Base-by-base conservation (phyloP, 345 rosid species). In the Eucalyptus grandis region DNA sequence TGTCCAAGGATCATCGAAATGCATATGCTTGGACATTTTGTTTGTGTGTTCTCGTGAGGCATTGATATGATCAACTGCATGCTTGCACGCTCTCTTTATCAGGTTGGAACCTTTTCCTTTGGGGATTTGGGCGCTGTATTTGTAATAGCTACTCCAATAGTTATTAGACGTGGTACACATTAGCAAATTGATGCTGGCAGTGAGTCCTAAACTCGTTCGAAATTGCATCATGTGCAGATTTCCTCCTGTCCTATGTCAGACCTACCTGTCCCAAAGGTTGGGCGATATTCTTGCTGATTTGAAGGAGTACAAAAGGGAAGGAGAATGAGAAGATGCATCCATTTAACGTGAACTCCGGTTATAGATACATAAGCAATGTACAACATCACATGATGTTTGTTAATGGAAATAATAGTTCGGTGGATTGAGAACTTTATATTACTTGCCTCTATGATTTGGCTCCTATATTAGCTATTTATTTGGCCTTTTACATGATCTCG, bases 231-330 rank as follows among this genome's bases (percentile, higher is more conserved):
- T 19, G 46, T 26, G 16, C 92, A 96, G 96, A 93, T 96, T 93
- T 89, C 94, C 95, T 31, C 94, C 98, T 15, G 93, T 97, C 90
- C 89, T 89, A 92, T 96, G 96, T 53, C 90, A 43, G n/a, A 86
- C 96, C 6, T 97, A 96, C 91, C 92, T 96, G 87, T 88, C 90
- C 90, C 98, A 94, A 91, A 95, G 98, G 6, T 94, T 95, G 91
- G 86, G 62, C 88, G 98, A 96, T 86, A 93, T 93, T 80, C 99
- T 69, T 31, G 43, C 43, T 31, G 43, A 69, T 69, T n/a, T 65
- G 77, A 65, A 65, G 77, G 37, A 2, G 17, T 65, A 65, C 77
- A 65, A 65, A 65, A 65, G 37, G 34, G 77, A 14, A n/a, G 77
- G 77, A 65, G 77, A 65, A 16, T 7, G 77, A n/a, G 77, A 65